Evolutionary conservation across 2,329 filamentous ascomycete species (phyloP).

Genomic region (Talaromyces pinophilus): DNA sequence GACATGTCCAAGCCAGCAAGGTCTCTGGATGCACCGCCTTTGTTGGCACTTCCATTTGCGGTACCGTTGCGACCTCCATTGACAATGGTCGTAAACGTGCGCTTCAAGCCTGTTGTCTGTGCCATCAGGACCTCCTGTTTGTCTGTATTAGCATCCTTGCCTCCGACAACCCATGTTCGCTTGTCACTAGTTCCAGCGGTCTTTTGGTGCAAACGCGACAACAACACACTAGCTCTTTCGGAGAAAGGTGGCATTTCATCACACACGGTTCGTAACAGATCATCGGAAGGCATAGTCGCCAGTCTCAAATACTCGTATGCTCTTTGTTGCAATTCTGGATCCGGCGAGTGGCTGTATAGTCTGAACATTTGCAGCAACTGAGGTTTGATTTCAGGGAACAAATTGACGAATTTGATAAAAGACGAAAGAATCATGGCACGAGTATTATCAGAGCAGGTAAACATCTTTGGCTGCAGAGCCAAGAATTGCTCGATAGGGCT

Average conservation of each 20-base stretch:
- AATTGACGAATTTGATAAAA: slow-evolving; percentile 96
- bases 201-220: slow-evolving; percentile 92
- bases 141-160: slow-evolving; percentile 88
- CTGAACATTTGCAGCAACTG: slow-evolving; percentile 89
- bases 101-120: slow-evolving; percentile 79
- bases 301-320: slow-evolving; percentile 92
- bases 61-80: slow-evolving; percentile 35
- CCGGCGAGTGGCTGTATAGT: slow-evolving; percentile 88
- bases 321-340: slow-evolving; percentile 92
- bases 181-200: slow-evolving; percentile 91
- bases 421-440: slow-evolving; percentile 92
- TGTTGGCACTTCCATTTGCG: slow-evolving; percentile 36
- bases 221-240: slow-evolving; percentile 84
- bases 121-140: slow-evolving; percentile 75
- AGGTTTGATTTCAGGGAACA: slow-evolving; percentile 97
- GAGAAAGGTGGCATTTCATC: slow-evolving; percentile 99
- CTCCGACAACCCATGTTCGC: slow-evolving; percentile 95
- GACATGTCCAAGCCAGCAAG: slow-evolving; percentile 81
- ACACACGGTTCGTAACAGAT: slow-evolving; percentile 87
- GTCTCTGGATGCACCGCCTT: slow-evolving; percentile 59
- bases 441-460: slow-evolving; percentile 83
- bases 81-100: slow-evolving; percentile 69
- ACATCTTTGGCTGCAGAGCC: slow-evolving; percentile 86
- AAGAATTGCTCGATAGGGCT: slow-evolving; percentile 97
- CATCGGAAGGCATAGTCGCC: slow-evolving; percentile 82